A percentile compares a stretch with the other conserved stretches of the same genome.
Evolutionary conservation across 139 green algal species (phyloP).

Genomic region (Volvox reticuliferus): DNA sequence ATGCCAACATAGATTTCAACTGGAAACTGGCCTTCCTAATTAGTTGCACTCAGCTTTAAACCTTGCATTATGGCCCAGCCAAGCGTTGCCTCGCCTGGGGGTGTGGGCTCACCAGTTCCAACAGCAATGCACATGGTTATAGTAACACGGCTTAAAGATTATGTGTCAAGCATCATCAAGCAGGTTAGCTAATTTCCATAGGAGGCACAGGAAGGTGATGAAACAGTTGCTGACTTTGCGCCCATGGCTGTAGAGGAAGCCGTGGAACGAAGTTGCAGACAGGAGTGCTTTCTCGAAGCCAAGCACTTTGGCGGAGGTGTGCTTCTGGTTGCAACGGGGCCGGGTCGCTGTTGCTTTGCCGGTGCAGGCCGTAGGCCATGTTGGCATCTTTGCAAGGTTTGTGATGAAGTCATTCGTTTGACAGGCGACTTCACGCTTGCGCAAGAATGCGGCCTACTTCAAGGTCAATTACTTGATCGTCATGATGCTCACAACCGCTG

Average conservation of each 20-base stretch:
- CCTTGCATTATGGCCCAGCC: background rate
- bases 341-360: background rate
- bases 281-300: constrained; percentile 83
- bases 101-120: background rate
- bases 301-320: constrained; percentile 80
- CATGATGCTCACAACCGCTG: constrained; percentile 69
- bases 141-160: constrained; percentile 13
- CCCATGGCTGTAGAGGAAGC: constrained; percentile 80
- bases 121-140: background rate
- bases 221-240: background rate
- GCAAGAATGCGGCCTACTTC: constrained; percentile 95
- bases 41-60: background rate
- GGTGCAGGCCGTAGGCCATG: background rate
- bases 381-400: background rate
- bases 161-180: background rate
- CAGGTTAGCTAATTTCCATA: background rate
- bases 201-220: background rate
- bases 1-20: background rate
- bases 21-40: background rate
- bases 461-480: constrained; percentile 92
- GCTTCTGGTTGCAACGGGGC: background rate
- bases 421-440: constrained; percentile 81
- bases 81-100: background rate
- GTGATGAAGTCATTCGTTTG: background rate
- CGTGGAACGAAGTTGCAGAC: constrained; percentile 92